A percentile compares a stretch with the other conserved stretches of the same genome.
These are phyloP conservation scores for Amauroascus niger DNA, from an alignment of 2,329 filamentous ascomycete genomes.

Conservation along the genomic window DNA sequence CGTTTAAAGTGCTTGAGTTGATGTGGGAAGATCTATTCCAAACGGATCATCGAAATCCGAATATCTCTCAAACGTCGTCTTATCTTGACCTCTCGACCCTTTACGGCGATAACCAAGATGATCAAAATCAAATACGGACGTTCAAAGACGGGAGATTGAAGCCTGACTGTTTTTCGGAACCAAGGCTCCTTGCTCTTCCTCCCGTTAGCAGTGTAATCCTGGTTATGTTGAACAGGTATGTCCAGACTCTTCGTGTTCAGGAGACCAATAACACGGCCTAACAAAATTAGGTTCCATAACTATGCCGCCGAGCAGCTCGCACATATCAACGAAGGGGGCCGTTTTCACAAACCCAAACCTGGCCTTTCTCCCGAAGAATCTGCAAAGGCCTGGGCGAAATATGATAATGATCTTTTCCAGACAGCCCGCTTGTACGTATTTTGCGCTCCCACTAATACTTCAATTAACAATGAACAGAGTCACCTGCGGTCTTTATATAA, in stretches of 20 bases:
- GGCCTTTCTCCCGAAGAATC: conserved; percentile 21
- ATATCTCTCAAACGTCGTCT: conserved; percentile 35
- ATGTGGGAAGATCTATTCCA: conserved; percentile 36
- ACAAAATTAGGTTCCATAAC: conserved; percentile 28
- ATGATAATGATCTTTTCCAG: conserved; percentile 30
- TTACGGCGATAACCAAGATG: conserved; percentile 33
- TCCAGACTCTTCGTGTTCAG: conserved; percentile 33
- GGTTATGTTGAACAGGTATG: conserved; percentile 35
- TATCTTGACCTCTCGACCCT: conserved; percentile 42
- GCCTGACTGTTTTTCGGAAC: conserved; percentile 31
- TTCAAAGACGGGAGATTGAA: conserved; percentile 34
- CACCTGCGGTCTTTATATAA: conserved; percentile 27
- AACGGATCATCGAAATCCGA: conserved; percentile 29
- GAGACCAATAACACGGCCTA: not conserved
- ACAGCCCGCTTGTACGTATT: conserved; percentile 26
- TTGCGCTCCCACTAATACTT: not conserved
- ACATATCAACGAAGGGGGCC: conserved; percentile 37
- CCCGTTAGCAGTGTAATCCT: conserved; percentile 29
- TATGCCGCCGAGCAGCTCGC: conserved; percentile 31
- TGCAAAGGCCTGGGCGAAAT: conserved; percentile 28
- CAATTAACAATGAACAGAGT: conserved; percentile 18
- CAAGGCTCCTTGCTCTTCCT: conserved; percentile 27
- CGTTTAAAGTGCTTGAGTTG: not conserved
- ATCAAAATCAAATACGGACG: conserved; percentile 30
- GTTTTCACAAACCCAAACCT: conserved; percentile 23